Base-by-base conservation (phyloP, 331 rosid species). In the Phaseolus coccineus region DNA sequence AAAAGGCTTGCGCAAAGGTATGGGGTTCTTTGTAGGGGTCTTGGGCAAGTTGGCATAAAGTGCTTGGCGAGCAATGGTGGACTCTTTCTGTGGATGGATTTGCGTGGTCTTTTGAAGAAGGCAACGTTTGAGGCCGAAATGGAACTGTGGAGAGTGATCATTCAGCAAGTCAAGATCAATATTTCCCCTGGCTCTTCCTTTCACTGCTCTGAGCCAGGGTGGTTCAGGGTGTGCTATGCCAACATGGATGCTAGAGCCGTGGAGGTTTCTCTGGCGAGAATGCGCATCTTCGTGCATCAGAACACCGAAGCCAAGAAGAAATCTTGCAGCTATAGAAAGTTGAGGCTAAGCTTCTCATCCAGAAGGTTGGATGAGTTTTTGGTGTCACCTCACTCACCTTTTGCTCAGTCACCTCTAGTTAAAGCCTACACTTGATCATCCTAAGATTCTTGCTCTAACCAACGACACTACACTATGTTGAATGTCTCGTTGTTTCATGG, bases 191-290 rank as follows among this genome's bases (percentile, higher is more conserved):
- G 97, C 9, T 77, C 82, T 35, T 92, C 97, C 7, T 92, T 90
- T 22, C 97, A 86, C 19, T 92, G 96, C 77, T 83, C 86, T 0
- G 94, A 91, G 64, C 87, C 96, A 2, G 94, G 97, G 0, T 91
- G 96, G 97, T 93, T 90, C 63, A 85, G 96, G 69, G 94, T 93
- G 0, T 91, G 96, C 72, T 88, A 85, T 71, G 97, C 94, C 8
- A 93, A 91, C 78, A 93, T 93, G 94, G 97, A 93, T 50, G 89
- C 89, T 10, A 50, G 42, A 28, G 82, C 94, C n/a, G 86, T 91
- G 84, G 63, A 88, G 8, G 76, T 53, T 68, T 67, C 75, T 25
- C 42, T 93, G 76, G 75, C 72, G 0, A 87, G 98, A 47, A 90
- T 91, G 53, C 53, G 81, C 10, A 42, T 5, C 8, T 91, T 91